These are phyloP conservation scores for Brasenia schreberi DNA, from an alignment of 164 flowering plant species.

Conservation along the genomic window DNA sequence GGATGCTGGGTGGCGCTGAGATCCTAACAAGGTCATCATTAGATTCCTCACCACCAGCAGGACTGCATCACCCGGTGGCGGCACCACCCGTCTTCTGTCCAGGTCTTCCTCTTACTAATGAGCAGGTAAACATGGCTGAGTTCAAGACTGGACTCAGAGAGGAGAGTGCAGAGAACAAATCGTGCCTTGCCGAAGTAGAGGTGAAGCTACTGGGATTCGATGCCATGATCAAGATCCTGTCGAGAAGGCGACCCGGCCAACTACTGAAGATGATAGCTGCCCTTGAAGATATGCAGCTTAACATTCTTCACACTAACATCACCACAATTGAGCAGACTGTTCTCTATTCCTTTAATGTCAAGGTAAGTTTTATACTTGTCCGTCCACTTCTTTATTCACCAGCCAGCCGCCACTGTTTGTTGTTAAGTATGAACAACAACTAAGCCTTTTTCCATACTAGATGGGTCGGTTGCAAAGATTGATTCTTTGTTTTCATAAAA, in stretches of 20 bases:
- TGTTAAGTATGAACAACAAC: too few relatives aligned
- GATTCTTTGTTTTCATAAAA: too few relatives aligned
- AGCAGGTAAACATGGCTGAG: neutral
- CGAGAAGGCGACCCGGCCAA: slow-evolving; percentile 29
- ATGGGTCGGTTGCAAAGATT: too few relatives aligned
- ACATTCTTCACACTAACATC: slow-evolving; percentile 48
- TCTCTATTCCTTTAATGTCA: slow-evolving; percentile 52
- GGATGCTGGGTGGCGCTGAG: neutral
- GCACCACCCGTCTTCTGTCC: slow-evolving; percentile 11
- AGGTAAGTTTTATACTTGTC: slow-evolving; percentile 18
- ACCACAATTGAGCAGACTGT: slow-evolving; percentile 26
- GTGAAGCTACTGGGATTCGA: slow-evolving; percentile 35
- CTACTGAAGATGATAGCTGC: slow-evolving; percentile 34
- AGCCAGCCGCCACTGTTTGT: too few relatives aligned
- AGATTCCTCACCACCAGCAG: slow-evolving; percentile 1
- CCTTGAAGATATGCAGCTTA: slow-evolving; percentile 35
- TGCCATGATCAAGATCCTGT: slow-evolving; percentile 41
- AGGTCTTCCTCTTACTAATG: neutral
- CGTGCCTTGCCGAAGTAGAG: slow-evolving; percentile 25
- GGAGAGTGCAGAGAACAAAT: slow-evolving; percentile 12
- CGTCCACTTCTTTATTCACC: too few relatives aligned
- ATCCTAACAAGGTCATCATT: slow-evolving; percentile 16
- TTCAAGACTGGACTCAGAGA: neutral
- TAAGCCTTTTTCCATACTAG: too few relatives aligned
- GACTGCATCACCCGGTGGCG: slow-evolving; percentile 9